Conservation (phyloP, 2,329 filamentous ascomycete genomes). For the Exophiala xenobiotica region DNA sequence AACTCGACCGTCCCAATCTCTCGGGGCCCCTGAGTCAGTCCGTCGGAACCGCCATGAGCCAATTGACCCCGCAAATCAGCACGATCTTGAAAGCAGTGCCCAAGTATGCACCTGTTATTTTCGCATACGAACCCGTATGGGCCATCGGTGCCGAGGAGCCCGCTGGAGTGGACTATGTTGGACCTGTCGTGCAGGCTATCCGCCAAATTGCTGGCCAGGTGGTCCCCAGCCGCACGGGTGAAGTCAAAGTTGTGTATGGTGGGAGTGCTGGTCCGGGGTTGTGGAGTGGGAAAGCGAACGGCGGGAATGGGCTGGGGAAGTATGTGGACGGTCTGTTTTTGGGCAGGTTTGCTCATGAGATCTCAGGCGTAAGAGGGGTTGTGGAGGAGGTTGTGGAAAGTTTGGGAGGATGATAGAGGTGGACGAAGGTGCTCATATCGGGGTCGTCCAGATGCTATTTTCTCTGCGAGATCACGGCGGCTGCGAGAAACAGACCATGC, state of each 20-base stretch:
- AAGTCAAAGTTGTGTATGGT: slow-evolving; percentile 73
- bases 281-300: slow-evolving; percentile 50
- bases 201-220: slow-evolving; percentile 47
- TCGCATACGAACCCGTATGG: slow-evolving; percentile 89
- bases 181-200: slow-evolving; percentile 66
- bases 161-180: slow-evolving; percentile 70
- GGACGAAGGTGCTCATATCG: background rate
- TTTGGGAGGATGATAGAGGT: slow-evolving; percentile 17
- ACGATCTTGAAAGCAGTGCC: slow-evolving; percentile 63
- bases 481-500: too few species aligned
- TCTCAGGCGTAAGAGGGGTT: slow-evolving; percentile 68
- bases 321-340: slow-evolving; percentile 79
- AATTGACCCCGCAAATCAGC: slow-evolving; percentile 66
- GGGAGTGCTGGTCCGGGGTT: slow-evolving; percentile 79
- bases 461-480: too few species aligned
- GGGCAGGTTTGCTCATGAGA: slow-evolving; percentile 77
- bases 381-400: slow-evolving; percentile 66
- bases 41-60: slow-evolving; percentile 60
- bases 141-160: slow-evolving; percentile 75
- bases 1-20: slow-evolving; percentile 55
- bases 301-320: slow-evolving; percentile 53
- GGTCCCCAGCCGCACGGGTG: slow-evolving; percentile 50
- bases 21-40: slow-evolving; percentile 32
- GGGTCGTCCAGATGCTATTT: too few species aligned
- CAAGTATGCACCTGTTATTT: slow-evolving; percentile 64